These are phyloP conservation scores for Fusarium pseudocircinatum DNA, from an alignment of 2,329 filamentous ascomycete genomes.

Conservation along the genomic window DNA sequence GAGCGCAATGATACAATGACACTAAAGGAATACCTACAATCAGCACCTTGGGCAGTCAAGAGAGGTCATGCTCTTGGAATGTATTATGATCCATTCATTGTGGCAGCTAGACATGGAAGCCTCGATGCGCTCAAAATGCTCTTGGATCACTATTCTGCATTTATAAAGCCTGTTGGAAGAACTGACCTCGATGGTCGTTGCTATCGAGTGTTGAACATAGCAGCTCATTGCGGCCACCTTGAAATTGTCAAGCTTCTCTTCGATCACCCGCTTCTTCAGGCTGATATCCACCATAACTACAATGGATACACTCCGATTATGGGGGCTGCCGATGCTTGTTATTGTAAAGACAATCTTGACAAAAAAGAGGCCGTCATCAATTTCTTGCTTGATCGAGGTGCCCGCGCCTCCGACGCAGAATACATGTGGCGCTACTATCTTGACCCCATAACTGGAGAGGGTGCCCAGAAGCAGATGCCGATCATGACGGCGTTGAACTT, in stretches of 20 bases:
- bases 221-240: rapidly evolving
- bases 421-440: rapidly evolving
- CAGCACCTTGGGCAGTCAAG: background rate
- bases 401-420: background rate
- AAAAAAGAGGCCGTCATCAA: background rate
- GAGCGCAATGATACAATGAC: background rate
- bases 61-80: background rate
- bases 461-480: rapidly evolving
- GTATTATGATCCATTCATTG: background rate
- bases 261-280: background rate
- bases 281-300: background rate
- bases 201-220: background rate
- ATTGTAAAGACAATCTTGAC: background rate
- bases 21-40: background rate
- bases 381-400: background rate
- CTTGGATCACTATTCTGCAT: background rate
- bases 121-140: rapidly evolving
- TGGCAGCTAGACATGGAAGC: background rate
- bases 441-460: background rate
- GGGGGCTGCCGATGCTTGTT: rapidly evolving
- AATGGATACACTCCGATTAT: rapidly evolving
- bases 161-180: background rate
- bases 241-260: background rate
- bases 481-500: rapidly evolving
- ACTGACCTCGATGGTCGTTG: background rate